Evolutionary conservation across 1,284 basidiomycete genomes (phyloP).

Genomic region (Paramarasmius palmivorus): DNA sequence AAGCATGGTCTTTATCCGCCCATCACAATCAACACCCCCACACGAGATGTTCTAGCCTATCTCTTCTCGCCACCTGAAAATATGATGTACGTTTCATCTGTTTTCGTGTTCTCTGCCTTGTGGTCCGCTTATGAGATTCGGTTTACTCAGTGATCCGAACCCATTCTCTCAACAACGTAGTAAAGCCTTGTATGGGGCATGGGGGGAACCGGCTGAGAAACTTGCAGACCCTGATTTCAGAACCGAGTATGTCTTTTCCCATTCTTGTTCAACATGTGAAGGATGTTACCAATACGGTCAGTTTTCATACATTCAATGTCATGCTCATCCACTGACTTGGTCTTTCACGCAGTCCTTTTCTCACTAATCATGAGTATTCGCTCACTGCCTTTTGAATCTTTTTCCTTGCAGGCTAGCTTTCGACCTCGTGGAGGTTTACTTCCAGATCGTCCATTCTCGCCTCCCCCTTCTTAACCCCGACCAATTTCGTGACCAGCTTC

Average conservation of each 20-base stretch:
- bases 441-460: conserved; percentile 85
- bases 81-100: conserved; percentile 42
- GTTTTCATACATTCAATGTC: conserved; percentile 10
- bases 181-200: conserved; percentile 53
- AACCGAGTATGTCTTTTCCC: conserved; percentile 63
- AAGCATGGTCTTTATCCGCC: conserved; percentile 52
- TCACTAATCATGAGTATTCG: conserved; percentile 1
- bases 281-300: conserved; percentile 30
- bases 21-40: conserved; percentile 55
- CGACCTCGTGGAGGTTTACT: conserved; percentile 88
- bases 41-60: conserved; percentile 64
- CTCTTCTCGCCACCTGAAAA: conserved; percentile 72
- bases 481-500: conserved; percentile 70
- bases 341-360: conserved; percentile 15
- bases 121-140: conserved; percentile 18
- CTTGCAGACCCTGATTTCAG: conserved; percentile 71
- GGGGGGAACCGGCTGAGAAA: conserved; percentile 71
- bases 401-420: conserved; percentile 67
- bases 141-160: conserved; percentile 29
- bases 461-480: conserved; percentile 79
- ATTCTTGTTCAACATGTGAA: conserved; percentile 23
- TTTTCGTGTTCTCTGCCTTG: conserved; percentile 12
- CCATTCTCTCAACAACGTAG: conserved; percentile 31
- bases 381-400: conserved; percentile 1
- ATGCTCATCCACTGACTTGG: conserved; percentile 10